A percentile compares a stretch with the other conserved stretches of the same genome.
These are phyloP conservation scores for Sporobolomyces roseus DNA, from an alignment of 768 basidiomycete species.

Conservation along the genomic window DNA sequence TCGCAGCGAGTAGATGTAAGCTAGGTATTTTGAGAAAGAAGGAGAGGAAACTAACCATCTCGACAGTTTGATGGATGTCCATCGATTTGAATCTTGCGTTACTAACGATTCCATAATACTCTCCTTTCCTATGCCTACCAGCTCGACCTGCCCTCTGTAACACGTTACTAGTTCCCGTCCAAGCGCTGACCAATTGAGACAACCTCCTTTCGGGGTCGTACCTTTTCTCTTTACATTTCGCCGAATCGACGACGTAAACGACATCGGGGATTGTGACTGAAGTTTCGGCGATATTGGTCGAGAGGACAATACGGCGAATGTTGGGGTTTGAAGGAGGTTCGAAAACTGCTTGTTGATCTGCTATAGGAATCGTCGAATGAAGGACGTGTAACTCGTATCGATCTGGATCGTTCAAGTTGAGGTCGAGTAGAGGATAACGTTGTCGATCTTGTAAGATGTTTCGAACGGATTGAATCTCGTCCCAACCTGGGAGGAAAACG, in stretches of 20 bases:
- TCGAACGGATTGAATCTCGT: conserved; percentile 75
- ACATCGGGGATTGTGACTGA: conserved; percentile 79
- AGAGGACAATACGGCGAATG: conserved; percentile 78
- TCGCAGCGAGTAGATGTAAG: neutral
- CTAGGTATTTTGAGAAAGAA: neutral
- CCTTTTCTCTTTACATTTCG: conserved; percentile 49
- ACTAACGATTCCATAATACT: conserved; percentile 81
- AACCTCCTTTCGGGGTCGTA: conserved; percentile 71
- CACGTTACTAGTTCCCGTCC: conserved; percentile 84
- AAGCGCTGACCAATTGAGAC: conserved; percentile 81
- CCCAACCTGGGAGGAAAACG: conserved; percentile 89
- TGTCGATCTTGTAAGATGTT: conserved; percentile 57
- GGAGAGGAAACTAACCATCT: conserved; percentile 87
- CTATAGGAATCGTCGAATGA: conserved; percentile 82
- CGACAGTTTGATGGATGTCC: conserved; percentile 78
- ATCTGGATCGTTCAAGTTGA: conserved; percentile 60
- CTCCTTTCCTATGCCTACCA: conserved; percentile 81
- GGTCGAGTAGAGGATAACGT: conserved; percentile 54
- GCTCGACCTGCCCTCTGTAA: conserved; percentile 89
- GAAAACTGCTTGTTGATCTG: conserved; percentile 85
- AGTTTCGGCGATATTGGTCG: conserved; percentile 94
- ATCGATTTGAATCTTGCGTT: conserved; percentile 60
- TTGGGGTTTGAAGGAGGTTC: conserved; percentile 69
- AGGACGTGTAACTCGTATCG: conserved; percentile 71
- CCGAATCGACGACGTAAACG: conserved; percentile 52